Base-by-base conservation (phyloP, 768 basidiomycete genomes). In the Cystobasidium tubakii region DNA sequence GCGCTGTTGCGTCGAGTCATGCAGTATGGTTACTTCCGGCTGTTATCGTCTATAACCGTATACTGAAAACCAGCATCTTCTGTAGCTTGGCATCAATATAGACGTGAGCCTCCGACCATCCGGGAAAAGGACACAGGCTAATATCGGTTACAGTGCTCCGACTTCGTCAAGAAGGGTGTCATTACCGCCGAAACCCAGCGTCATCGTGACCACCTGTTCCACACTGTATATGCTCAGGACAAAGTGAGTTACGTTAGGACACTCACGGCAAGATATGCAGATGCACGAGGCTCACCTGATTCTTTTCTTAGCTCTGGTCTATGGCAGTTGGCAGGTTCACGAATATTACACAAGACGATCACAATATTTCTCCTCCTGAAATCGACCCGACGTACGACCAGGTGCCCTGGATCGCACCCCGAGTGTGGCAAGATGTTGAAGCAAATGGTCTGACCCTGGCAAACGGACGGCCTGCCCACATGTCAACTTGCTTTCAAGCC, bases 61-160 rank as follows among this genome's bases (percentile, higher is more conserved):
- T n/a, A n/a, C n/a, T n/a, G n/a, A n/a, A n/a, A n/a, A n/a, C n/a
- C n/a, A n/a, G n/a, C n/a, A n/a, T 7, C 10, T 36, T n/a, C n/a
- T 19, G 21, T 65, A 65, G 63, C 63, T 65, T 27, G 63, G 63
- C 25, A 65, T 65, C 7, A 39, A 65, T 23, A 65, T 65, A 25
- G 63, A 65, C 23, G 63, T 65, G 39, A 36, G 63, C 23, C 25
- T 31, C 12, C 25, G 17, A 29, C 29, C 23, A n/a, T 50, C 21
- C 21, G n/a, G 9, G 7, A 50, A 50, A 4, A 3, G 3, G 7
- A 50, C 12, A 3, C 21, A 9, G 9, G 46, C 46, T 65, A 42
- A 36, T 33, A 36, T 36, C 15, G 6, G 19, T 7, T 27, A 25
- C 39, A 65, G 63, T 39, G 63, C 43, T 25, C 63, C 36, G 36